Conservation (phyloP, 2,329 filamentous ascomycete species). For the Penicillium sp. region DNA sequence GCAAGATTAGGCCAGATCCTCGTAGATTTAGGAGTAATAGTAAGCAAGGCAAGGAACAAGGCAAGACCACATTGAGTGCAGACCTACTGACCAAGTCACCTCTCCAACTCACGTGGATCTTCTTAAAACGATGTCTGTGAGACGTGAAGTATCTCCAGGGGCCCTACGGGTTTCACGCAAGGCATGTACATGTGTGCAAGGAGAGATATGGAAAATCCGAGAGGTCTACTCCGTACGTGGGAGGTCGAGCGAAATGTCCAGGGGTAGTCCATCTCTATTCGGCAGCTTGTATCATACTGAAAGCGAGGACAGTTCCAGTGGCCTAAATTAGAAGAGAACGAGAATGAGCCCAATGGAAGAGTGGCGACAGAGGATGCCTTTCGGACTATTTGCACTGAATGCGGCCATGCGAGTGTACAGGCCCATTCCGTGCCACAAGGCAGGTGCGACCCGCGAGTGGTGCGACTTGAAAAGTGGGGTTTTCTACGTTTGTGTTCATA, state of each 20-base stretch:
- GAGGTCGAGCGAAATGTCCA: too few species aligned
- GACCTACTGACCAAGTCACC: background rate
- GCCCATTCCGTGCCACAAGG: background rate
- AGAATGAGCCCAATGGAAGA: background rate
- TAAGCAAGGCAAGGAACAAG: background rate
- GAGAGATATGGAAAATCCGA: background rate
- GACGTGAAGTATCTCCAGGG: background rate
- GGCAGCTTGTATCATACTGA: background rate
- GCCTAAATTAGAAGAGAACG: background rate
- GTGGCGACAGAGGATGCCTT: background rate
- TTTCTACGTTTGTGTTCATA: background rate
- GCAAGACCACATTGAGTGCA: background rate
- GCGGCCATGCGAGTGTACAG: conserved; percentile 4
- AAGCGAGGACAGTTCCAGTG: background rate
- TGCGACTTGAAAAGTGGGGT: background rate
- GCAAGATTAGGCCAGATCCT: background rate
- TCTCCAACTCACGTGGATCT: background rate
- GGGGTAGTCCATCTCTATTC: background rate
- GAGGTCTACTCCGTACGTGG: background rate
- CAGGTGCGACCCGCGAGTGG: conserved; percentile 5
- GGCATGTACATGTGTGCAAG: conserved; percentile 1
- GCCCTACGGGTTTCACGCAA: background rate
- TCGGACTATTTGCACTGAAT: background rate
- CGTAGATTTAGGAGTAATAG: background rate
- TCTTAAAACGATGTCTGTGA: background rate